Base-by-base conservation (phyloP, 169 alveolate genomes). In the Amoebophrya sp. region DNA sequence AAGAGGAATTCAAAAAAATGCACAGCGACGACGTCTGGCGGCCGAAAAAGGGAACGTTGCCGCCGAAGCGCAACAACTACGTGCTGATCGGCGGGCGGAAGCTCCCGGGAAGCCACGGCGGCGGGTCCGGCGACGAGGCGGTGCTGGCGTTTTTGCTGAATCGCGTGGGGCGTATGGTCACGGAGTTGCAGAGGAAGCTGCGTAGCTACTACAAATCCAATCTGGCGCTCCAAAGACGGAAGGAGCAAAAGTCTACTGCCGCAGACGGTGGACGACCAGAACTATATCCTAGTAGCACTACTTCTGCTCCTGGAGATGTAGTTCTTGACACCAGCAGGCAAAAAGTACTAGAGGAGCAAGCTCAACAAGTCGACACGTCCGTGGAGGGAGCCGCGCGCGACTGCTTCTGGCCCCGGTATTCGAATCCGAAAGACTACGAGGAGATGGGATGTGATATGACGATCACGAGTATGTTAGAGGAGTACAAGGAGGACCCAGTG, bases 51-150 rank as follows among this genome's bases (percentile, higher is more conserved):
- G 83, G 35, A 25, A 25, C 1, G 83, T 2, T 12, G 83, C 83
- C 83, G 83, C 35, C 18, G 83, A 66, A 66, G 35, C 83, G 83
- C 35, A 66, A 66, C 18, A 66, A 66, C 83, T 66, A 12, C 35
- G 29, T 66, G 38, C 35, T 66, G 83, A 66, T 66, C 35, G 83
- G 83, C 35, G 83, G 83, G 18, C 83, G 83, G 83, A 66, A 66
- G 18, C 29, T 66, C 32, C 83, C 83, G 29, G 83, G 83, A 25
- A 66, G 83, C 32, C 83, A 66, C 35, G 83, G 83, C 35, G 83
- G 83, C 29, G 83, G 32, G 35, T 7, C 35, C 39, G 83, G 83
- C 0, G 83, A 66, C 83, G 83, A 66, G 10, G 83, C 83, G 32
- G 83, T 66, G 83, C 83, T 66, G 32, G 0, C 83, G 83, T 66